Base-by-base conservation (phyloP, 2,329 filamentous ascomycete genomes). In the Fusarium begoniae region DNA sequence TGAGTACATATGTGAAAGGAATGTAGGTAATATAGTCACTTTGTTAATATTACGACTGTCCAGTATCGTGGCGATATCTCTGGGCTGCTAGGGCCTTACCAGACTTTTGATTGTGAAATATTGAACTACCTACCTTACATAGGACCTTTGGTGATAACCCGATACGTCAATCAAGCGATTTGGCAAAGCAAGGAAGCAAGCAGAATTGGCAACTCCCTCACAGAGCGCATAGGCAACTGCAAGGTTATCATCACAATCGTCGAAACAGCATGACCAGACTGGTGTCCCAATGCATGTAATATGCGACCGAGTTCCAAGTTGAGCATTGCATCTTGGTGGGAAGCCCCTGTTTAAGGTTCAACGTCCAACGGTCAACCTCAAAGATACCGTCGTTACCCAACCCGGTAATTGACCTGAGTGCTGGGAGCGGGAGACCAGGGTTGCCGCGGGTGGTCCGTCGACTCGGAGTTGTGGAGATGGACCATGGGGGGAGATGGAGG, bases 401-500 rank as follows among this genome's bases (percentile, higher is more conserved):
- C 66, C 60, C 59, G 75, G 70, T 53, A 69, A 70, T 61, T 61
- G 65, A 70, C 73, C 72, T 77, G 70, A 76, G 66, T 67, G 63
- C 74, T 70, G 48, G 71, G 68, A 74, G 69, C 78, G 77, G 79
- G 74, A 79, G 77, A 79, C 79, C 67, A 72, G 79, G 79, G 74
- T 76, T 48, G 54, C 67, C 69, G 72, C 71, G 73, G 66, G 68
- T 69, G 71, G 73, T 64, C 76, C 69, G 73, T 72, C 71, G 66
- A 72, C 66, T 77, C 61, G 75, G 77, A 61, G 72, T 59, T 66
- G 78, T 79, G 78, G 75, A 75, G 76, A 74, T 67, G 70, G 70
- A 67, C 45, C 45, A 30, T 30, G 26, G 26, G 66, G 69, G 70
- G 51, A 63, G 70, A 55, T 24, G 69, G 43, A 64, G 37, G 40